These are phyloP conservation scores for Fomitopsis palustris DNA, from an alignment of 1,284 basidiomycete genomes.

Conservation along the genomic window DNA sequence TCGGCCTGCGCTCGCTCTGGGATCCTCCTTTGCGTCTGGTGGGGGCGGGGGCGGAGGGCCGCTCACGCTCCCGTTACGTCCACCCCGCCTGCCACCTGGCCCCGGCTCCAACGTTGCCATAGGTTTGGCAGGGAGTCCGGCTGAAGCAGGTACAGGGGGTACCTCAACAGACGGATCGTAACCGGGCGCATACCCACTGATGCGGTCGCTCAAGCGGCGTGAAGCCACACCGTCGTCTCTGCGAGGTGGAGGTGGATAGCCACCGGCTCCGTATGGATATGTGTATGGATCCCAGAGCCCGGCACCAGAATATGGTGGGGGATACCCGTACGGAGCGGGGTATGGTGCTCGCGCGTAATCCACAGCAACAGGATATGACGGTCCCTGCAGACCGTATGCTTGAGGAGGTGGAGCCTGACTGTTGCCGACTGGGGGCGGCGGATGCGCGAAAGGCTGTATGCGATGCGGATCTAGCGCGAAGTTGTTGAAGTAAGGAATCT, in stretches of 20 bases:
- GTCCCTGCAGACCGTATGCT: conserved; percentile 72
- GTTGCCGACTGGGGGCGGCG: conserved; percentile 59
- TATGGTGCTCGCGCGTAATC: conserved; percentile 43
- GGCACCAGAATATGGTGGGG: conserved; percentile 24
- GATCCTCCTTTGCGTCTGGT: conserved; percentile 82
- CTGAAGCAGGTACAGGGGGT: conserved; percentile 50
- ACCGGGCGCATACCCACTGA: conserved; percentile 64
- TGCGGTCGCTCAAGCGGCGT: conserved; percentile 70
- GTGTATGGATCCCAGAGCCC: conserved; percentile 54
- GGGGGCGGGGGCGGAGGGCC: conserved; percentile 72
- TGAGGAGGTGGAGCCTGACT: conserved; percentile 71
- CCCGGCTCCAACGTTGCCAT: conserved; percentile 58
- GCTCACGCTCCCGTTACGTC: conserved; percentile 33
- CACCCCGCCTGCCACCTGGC: conserved; percentile 33
- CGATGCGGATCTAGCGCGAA: conserved; percentile 92
- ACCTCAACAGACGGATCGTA: conserved; percentile 42
- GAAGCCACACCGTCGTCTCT: conserved; percentile 54
- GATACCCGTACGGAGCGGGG: conserved; percentile 40
- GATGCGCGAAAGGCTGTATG: conserved; percentile 81
- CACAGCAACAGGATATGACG: conserved; percentile 38
- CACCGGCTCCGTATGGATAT: conserved; percentile 32
- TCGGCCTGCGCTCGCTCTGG: conserved; percentile 77
- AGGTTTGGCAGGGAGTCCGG: conserved; percentile 77
- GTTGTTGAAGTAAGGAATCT: conserved; percentile 90
- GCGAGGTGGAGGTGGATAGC: conserved; percentile 35